These are phyloP conservation scores for Yarrowia sp. DNA, from an alignment of 805 yeast genomes.

Conservation along the genomic window DNA sequence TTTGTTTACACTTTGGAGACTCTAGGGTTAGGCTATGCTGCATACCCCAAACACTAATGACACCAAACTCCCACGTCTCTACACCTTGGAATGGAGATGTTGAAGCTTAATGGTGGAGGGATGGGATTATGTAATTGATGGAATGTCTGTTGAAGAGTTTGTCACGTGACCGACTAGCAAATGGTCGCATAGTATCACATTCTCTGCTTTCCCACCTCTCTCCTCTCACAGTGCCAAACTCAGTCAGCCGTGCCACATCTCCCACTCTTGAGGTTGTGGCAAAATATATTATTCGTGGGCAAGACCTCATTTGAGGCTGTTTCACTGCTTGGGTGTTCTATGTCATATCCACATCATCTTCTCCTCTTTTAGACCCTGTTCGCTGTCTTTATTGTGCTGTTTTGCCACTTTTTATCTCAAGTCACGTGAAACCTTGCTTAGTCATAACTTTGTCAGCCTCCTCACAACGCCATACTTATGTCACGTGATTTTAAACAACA, in stretches of 20 bases:
- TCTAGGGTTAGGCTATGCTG: conserved; percentile 22
- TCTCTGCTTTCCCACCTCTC: background rate
- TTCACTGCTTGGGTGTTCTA: no score
- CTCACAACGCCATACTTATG: background rate
- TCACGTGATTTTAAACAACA: background rate
- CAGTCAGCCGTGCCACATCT: conserved; percentile 8
- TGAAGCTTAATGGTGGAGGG: background rate
- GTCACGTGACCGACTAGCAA: background rate
- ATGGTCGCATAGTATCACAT: no score
- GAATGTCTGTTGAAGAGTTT: no score
- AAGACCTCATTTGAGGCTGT: no score
- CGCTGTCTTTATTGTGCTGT: background rate
- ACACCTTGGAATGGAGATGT: conserved; percentile 29
- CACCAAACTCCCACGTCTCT: conserved; percentile 31
- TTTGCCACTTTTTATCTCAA: background rate
- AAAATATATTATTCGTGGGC: no score
- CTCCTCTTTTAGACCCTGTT: background rate
- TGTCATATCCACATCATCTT: no score
- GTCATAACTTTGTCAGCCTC: background rate
- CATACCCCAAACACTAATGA: conserved; percentile 2
- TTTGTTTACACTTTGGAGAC: conserved; percentile 16
- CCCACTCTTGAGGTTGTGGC: no score
- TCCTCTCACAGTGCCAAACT: background rate
- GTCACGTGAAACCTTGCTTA: background rate
- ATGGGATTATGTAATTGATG: no score